phyloP scores from a whole-genome alignment of 1,284 basidiomycete species.

The Mycena sp. region DNA sequence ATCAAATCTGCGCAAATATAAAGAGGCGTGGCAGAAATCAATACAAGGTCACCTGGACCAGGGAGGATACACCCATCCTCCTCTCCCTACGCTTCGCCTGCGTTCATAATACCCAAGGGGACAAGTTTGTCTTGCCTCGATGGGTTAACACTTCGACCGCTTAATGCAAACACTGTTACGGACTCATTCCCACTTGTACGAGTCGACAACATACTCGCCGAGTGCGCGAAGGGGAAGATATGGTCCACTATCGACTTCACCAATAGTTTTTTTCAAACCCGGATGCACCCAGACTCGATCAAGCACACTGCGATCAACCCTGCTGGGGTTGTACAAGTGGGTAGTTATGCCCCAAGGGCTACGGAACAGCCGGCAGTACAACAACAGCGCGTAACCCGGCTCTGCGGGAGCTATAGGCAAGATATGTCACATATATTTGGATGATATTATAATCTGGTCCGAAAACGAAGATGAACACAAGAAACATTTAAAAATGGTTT shows the following conservation, averaged over 20 bases:
- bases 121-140: constrained; percentile 42
- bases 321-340: constrained; percentile 33
- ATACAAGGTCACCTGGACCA: constrained; percentile 39
- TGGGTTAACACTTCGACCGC: constrained; percentile 51
- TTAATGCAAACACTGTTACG: constrained; percentile 47
- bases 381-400: background rate
- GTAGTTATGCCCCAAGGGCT: too few relatives aligned
- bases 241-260: constrained; percentile 18
- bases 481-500: constrained; percentile 36
- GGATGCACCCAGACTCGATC: constrained; percentile 47
- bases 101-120: constrained; percentile 50
- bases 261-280: constrained; percentile 52
- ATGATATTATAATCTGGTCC: constrained; percentile 57
- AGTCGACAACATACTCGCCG: too few relatives aligned
- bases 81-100: constrained; percentile 40
- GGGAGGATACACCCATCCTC: constrained; percentile 43
- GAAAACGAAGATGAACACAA: constrained; percentile 45
- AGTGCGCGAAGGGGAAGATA: too few relatives aligned
- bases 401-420: background rate
- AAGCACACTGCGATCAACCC: constrained; percentile 50
- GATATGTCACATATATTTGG: constrained; percentile 38
- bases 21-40: constrained; percentile 40
- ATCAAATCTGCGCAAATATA: too few relatives aligned
- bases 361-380: background rate
- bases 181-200: constrained; percentile 43